Evolutionary conservation across 352 stramenopile species (phyloP).

Genomic region (Blastocystis sp.): DNA sequence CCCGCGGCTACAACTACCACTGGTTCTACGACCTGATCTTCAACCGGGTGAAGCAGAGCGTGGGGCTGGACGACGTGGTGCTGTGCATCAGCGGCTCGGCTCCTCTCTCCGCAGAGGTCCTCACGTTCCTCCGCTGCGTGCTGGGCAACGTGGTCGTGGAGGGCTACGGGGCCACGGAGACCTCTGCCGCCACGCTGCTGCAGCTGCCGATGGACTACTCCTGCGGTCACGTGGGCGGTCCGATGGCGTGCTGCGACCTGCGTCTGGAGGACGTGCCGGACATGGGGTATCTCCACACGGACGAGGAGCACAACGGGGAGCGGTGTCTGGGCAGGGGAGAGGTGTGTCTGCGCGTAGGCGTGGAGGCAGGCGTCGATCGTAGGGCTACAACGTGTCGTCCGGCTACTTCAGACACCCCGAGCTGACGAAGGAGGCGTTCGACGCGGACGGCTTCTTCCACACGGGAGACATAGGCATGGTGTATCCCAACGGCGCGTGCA

Average conservation of each 20-base stretch:
- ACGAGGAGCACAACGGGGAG: conserved; percentile 65
- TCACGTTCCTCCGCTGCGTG: conserved; percentile 85
- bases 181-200: conserved; percentile 73
- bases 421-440: conserved; percentile 64
- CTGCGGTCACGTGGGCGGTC: conserved; percentile 81
- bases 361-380: conserved; percentile 71
- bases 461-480: conserved; percentile 73
- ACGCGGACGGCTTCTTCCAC: conserved; percentile 72
- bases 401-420: conserved; percentile 75
- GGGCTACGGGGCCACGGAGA: conserved; percentile 90
- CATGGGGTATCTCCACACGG: conserved; percentile 86
- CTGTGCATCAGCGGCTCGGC: conserved; percentile 85
- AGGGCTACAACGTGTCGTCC: conserved; percentile 73
- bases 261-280: conserved; percentile 87
- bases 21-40: conserved; percentile 90
- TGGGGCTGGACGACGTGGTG: conserved; percentile 80
- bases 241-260: conserved; percentile 76
- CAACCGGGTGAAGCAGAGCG: conserved; percentile 79
- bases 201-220: conserved; percentile 70
- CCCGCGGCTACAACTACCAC: conserved; percentile 64
- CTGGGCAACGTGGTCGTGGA: conserved; percentile 80
- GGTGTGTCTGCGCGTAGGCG: conserved; percentile 75
- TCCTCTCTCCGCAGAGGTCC: conserved; percentile 81
- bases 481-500: conserved; percentile 72
- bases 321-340: conserved; percentile 67